Percentiles rank a stretch among this genome's conserved stretches.
Evolutionary conservation across 768 basidiomycete genomes (phyloP).

Genomic region (Suillus subalutaceus): DNA sequence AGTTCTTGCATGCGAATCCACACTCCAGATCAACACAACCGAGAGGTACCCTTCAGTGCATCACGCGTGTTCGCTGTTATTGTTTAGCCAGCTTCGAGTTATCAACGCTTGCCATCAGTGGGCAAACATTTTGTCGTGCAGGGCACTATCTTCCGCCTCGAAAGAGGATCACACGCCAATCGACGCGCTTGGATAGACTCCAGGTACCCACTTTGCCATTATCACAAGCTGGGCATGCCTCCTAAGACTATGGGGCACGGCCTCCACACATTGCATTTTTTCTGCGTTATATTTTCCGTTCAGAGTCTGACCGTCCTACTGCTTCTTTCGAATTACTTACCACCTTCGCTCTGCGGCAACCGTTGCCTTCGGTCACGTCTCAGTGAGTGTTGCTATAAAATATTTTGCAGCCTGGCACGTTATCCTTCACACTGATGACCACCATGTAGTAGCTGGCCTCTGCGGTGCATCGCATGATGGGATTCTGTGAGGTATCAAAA

Average conservation of each 20-base stretch:
- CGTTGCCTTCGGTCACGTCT: not conserved
- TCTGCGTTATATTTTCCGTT: not conserved
- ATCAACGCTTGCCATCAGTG: not conserved
- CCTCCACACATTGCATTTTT: not conserved
- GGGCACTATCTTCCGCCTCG: not conserved
- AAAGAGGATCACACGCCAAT: not conserved
- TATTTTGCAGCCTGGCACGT: not conserved
- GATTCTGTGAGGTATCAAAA: not conserved
- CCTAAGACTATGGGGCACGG: not conserved
- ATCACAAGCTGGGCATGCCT: not conserved
- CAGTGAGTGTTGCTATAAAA: not conserved
- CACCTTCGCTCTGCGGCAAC: not conserved
- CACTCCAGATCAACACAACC: not conserved
- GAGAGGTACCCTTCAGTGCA: not conserved
- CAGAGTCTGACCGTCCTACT: not conserved
- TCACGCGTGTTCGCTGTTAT: not conserved
- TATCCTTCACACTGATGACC: not conserved
- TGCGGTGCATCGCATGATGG: not conserved
- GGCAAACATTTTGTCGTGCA: not conserved
- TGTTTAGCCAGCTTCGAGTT: not conserved
- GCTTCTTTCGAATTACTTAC: not conserved
- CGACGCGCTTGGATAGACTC: not conserved
- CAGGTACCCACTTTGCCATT: not conserved
- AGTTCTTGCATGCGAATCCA: not conserved
- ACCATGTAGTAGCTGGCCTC: not conserved